Conservation (phyloP, 2,329 filamentous ascomycete genomes). For the Bretziella fagacearum region DNA sequence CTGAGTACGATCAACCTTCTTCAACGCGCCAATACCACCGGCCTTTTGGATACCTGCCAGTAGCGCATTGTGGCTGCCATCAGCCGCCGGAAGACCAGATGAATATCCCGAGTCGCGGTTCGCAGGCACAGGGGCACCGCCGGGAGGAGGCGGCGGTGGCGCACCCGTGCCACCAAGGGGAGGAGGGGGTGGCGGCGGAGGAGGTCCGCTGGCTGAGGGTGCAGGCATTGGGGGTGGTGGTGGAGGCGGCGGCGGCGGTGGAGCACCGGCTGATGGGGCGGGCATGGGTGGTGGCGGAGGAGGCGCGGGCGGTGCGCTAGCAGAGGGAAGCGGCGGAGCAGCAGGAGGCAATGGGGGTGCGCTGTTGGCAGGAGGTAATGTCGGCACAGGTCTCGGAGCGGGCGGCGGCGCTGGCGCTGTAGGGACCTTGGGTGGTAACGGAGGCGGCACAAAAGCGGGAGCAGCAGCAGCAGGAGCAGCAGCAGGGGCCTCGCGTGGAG, state of each 20-base stretch:
- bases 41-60: constrained; percentile 56
- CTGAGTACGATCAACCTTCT: constrained; percentile 54
- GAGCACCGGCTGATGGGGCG: constrained; percentile 26
- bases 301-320: constrained; percentile 35
- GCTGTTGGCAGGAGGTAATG: constrained; percentile 15
- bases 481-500: constrained; percentile 18
- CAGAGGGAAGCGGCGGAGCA: constrained; percentile 41
- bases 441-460: constrained; percentile 21
- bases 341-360: constrained; percentile 1
- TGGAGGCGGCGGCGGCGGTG: constrained; percentile 28
- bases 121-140: constrained; percentile 22
- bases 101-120: no score
- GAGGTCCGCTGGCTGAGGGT: constrained; percentile 21
- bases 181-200: constrained; percentile 32
- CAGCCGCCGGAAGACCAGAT: constrained; percentile 28
- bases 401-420: constrained; percentile 10
- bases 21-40: constrained; percentile 49
- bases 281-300: constrained; percentile 33
- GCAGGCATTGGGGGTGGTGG: constrained; percentile 24
- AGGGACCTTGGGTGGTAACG: constrained; percentile 14
- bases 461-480: constrained; percentile 17
- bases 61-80: constrained; percentile 37
- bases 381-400: constrained; percentile 4
- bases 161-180: constrained; percentile 18
- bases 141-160: constrained; percentile 17